Conservation (phyloP, 225 moss, liverwort and hornwort genomes). For the Bryum argenteum region DNA sequence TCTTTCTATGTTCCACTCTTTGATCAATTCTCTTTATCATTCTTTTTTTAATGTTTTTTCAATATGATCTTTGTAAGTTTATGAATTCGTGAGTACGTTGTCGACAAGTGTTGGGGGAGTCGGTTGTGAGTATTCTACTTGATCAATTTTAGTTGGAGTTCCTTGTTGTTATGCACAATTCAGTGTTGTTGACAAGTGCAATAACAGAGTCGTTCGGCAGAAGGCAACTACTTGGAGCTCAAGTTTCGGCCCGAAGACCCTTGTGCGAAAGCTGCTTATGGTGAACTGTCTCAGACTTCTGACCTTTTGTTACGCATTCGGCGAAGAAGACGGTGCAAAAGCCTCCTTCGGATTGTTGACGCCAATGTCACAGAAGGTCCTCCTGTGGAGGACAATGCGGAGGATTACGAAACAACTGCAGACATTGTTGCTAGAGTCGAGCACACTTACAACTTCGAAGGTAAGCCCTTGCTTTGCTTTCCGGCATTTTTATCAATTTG, state of each 20-base stretch:
- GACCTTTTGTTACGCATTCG: slow-evolving; percentile 82
- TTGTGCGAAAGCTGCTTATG: slow-evolving; percentile 94
- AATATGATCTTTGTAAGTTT: neutral
- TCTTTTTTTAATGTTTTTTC: neutral
- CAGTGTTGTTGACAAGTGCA: neutral
- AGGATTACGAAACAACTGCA: slow-evolving; percentile 51
- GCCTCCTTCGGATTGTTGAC: slow-evolving; percentile 16
- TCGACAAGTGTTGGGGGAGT: neutral
- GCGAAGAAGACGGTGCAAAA: slow-evolving; percentile 36
- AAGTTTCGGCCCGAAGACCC: slow-evolving; percentile 96
- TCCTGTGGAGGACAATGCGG: slow-evolving; percentile 34
- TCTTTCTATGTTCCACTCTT: neutral
- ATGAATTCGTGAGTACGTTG: neutral
- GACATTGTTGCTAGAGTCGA: slow-evolving; percentile 87
- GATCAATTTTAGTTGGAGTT: neutral
- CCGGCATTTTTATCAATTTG: neutral
- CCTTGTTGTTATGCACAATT: neutral
- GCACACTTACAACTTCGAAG: slow-evolving; percentile 83
- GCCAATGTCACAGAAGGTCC: slow-evolving; percentile 15
- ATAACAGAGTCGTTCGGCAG: slow-evolving; percentile 69
- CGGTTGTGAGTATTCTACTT: too few species aligned
- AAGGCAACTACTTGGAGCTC: slow-evolving; percentile 84
- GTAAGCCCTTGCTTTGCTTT: slow-evolving; percentile 36
- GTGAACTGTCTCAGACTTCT: slow-evolving; percentile 81
- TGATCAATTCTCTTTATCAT: too few species aligned